Base-by-base conservation (phyloP, 805 yeast genomes). In the Candida yuanshanica region DNA sequence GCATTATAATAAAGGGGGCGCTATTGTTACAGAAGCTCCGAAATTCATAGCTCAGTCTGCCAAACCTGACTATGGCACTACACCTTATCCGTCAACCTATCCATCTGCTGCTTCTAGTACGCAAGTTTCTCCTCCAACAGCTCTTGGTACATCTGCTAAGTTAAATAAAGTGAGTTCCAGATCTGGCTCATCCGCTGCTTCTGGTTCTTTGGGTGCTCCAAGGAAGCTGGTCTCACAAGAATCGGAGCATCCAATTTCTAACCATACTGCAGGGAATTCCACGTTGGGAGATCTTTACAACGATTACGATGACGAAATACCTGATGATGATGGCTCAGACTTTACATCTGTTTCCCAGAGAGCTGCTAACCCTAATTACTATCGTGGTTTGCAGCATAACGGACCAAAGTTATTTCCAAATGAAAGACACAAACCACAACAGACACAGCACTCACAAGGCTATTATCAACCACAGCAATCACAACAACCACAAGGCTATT, bases 331-430 rank as follows among this genome's bases (percentile, higher is more conserved):
- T 18, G 61, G 69, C 36, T 83, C 91, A 1, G 82, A 81, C 53
- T 81, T 84, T 60, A 83, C 93, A 2, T 79, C 88, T 39, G 85
- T 84, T 2, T 81, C 90, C 7, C 91, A 83, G 60, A 68, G 91
- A 56, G 89, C 81, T 21, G 70, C 78, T 13, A 83, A 83, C 52
- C 85, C 83, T 14, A 62, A 66, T 21, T 79, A 75, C 49, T 69
- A 65, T 41, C 45, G 63, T 42, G 69, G 66, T 26, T 61, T 62
- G 20, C 51, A 53, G 8, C 55, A 49, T 5, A 37, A 45, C 23
- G 59, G 59, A 12, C 55, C 56, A 31, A 40, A 49, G 8, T 48
- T 55, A 7, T 50, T 58, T 41, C 53, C 56, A 23, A 42, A 53
- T 35, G 46, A 37, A 23, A 43, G 41, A 20, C 34, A 33, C 11